Conservation (phyloP, 805 yeast genomes). For the Candida pini region DNA sequence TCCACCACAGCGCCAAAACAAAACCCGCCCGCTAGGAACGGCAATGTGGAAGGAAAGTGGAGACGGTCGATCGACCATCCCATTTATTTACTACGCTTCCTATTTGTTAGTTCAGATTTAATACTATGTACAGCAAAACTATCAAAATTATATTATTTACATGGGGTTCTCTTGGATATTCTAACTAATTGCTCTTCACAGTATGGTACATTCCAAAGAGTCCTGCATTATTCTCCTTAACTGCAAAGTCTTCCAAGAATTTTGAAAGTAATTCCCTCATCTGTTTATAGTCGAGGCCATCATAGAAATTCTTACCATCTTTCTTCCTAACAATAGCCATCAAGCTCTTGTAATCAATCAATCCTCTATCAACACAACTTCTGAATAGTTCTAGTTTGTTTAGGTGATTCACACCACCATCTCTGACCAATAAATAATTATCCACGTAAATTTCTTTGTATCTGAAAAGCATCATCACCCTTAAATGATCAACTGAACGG, state of each 20-base stretch:
- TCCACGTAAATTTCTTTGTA: constrained; percentile 46
- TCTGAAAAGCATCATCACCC: constrained; percentile 32
- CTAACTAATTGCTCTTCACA: no score
- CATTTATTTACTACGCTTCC: no score
- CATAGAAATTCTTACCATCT: constrained; percentile 8
- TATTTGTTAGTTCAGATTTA: no score
- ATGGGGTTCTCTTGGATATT: no score
- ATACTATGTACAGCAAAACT: no score
- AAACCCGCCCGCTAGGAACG: no score
- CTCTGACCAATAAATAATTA: constrained; percentile 38
- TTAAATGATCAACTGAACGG: constrained; percentile 31
- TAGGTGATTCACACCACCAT: constrained; percentile 44
- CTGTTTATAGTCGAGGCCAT: constrained; percentile 12
- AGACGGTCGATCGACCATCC: no score
- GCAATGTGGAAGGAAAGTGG: no score
- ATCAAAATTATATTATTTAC: no score
- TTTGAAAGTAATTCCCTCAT: constrained; percentile 11
- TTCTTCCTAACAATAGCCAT: constrained; percentile 5
- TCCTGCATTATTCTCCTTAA: constrained; percentile 12
- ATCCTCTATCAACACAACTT: constrained; percentile 52
- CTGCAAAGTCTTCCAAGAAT: constrained; percentile 11
- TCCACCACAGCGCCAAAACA: no score
- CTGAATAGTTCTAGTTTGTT: constrained; percentile 44
- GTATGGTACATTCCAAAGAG: constrained; percentile 13
- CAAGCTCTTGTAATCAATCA: constrained; percentile 32